Base-by-base conservation (phyloP, 2,329 filamentous ascomycete genomes). In the Chrysoporthe deuterocubensis region DNA sequence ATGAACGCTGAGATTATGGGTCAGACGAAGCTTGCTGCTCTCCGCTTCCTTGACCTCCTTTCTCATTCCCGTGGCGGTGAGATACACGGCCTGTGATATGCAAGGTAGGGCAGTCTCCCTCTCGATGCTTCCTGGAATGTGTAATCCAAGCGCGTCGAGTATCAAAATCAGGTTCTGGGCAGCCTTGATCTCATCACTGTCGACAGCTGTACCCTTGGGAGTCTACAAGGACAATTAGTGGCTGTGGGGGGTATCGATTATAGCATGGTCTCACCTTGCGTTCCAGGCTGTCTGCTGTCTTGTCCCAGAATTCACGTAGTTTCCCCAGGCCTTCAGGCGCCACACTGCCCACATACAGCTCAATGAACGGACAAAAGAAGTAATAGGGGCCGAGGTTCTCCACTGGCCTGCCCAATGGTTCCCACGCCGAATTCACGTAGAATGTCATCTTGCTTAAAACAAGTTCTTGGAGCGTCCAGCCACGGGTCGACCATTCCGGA, bases 361-460 rank as follows among this genome's bases (percentile, higher is more conserved):
- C 48, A 18, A 52, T 52, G 48, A 52, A 52, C 16, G 48, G 48
- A n/a, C 18, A n/a, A n/a, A 52, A 52, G 48, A 52, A 52, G 48
- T 52, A 52, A 21, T 52, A 52, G 9, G 48, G 48, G 18, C 48
- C 48, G 48, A 52, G 48, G 16, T 26, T 52, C 5, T 52, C 48
- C 18, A 52, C 48, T 8, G 48, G 7, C 11, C 48, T 52, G 48
- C 48, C 48, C 18, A 52, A 26, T 26, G 48, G 48, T 26, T 52
- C 18, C 48, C 48, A 52, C 18, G 48, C 48, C 9, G 48, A n/a
- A 18, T 52, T 52, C 21, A 26, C 48, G 18, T 52, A 52, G 21
- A 52, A 52, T n/a, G 48, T 52, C 48, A 52, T 21, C 48, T 52
- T 52, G 48, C 48, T 52, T 8, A 52, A 26, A 18, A 52, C 48